Evolutionary conservation across 2,329 filamentous ascomycete species (phyloP).

Genomic region (Cercospora beticola): DNA sequence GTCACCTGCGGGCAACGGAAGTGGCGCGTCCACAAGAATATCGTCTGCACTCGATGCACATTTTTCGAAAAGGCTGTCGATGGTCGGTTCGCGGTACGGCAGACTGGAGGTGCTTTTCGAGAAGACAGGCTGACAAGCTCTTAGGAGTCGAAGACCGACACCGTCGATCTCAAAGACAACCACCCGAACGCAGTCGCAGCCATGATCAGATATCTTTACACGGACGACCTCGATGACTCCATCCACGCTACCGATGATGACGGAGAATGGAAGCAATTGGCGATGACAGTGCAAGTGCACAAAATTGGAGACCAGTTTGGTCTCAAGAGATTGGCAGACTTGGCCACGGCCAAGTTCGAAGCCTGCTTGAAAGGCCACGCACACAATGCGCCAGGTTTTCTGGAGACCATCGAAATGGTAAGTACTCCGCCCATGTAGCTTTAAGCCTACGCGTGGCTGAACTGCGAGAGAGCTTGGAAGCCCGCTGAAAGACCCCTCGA

Average conservation of each 20-base stretch:
- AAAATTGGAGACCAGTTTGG: constrained; percentile 5
- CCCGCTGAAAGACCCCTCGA: neutral
- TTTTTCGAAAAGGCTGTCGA: too few relatives aligned
- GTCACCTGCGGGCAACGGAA: constrained; percentile 23
- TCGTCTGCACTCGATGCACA: too few relatives aligned
- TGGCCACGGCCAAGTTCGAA: constrained; percentile 6
- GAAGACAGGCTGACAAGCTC: neutral
- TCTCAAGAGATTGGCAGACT: neutral
- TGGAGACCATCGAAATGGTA: too few relatives aligned
- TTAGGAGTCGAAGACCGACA: constrained; percentile 4
- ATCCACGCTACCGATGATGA: neutral
- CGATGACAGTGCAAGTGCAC: constrained; percentile 2
- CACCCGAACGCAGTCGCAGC: constrained; percentile 10
- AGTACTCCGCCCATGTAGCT: too few relatives aligned
- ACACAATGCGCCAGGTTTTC: too few relatives aligned
- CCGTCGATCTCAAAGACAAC: constrained; percentile 5
- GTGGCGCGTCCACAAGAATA: too few relatives aligned
- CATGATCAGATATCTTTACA: constrained; percentile 12
- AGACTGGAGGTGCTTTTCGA: neutral
- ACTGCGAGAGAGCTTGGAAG: too few relatives aligned
- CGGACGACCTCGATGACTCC: constrained; percentile 7
- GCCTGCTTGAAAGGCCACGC: neutral
- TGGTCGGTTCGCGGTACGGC: too few relatives aligned
- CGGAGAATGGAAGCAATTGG: neutral
- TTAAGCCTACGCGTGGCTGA: too few relatives aligned